Evolutionary conservation across 495 filamentous ascomycete genomes (phyloP).

Genomic region (Bacidia gigantensis): DNA sequence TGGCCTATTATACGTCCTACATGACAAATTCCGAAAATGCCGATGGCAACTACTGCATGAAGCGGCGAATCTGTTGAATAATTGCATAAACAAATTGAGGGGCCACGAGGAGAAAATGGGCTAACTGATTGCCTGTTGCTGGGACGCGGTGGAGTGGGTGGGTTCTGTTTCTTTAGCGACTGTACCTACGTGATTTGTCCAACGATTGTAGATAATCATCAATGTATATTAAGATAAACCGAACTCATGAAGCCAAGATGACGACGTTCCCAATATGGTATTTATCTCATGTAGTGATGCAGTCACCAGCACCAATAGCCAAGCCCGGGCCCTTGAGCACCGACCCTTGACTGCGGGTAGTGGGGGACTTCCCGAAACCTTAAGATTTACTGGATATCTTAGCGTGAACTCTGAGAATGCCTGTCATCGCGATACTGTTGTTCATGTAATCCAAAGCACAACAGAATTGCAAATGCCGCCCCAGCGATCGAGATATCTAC

Average conservation of each 20-base stretch:
- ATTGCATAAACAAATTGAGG: constrained; percentile 55
- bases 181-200: background rate
- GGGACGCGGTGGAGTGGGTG: background rate
- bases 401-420: too few species aligned
- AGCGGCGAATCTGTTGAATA: constrained; percentile 63
- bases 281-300: too few species aligned
- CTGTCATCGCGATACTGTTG: too few species aligned
- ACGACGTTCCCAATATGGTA: too few species aligned
- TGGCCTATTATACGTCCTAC: constrained; percentile 68
- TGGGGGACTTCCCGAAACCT: too few species aligned
- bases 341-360: too few species aligned
- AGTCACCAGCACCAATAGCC: too few species aligned
- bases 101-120: constrained; percentile 8
- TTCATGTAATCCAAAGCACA: too few species aligned
- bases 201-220: background rate
- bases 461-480: constrained; percentile 11
- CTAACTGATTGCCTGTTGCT: constrained; percentile 7
- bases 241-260: too few species aligned
- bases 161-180: background rate
- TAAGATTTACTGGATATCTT: too few species aligned
- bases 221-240: too few species aligned
- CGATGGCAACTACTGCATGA: constrained; percentile 89
- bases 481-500: constrained; percentile 12
- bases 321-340: too few species aligned
- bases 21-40: constrained; percentile 65